Conservation (phyloP, 139 green algal genomes). For the Closterium sp. region DNA sequence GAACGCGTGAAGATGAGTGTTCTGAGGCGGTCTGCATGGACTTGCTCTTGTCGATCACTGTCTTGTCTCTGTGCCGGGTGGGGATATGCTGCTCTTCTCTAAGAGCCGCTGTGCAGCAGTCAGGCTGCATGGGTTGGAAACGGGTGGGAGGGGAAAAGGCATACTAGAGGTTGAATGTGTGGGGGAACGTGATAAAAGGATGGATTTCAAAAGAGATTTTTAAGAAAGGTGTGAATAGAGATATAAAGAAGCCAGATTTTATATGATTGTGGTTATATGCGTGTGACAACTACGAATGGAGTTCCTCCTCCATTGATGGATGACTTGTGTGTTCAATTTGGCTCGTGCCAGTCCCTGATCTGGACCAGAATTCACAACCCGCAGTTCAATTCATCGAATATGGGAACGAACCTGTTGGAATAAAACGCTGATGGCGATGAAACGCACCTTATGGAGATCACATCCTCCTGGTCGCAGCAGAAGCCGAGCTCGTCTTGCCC, state of each 20-base stretch:
- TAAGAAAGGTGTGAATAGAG: too few relatives aligned
- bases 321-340: too few relatives aligned
- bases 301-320: too few relatives aligned
- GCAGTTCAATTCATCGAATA: not conserved
- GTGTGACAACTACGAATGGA: too few relatives aligned
- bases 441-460: constrained; percentile 68
- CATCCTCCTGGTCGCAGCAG: constrained; percentile 72
- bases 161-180: too few relatives aligned
- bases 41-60: constrained; percentile 72
- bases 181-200: too few relatives aligned
- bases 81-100: constrained; percentile 56
- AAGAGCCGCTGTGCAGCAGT: constrained; percentile 69
- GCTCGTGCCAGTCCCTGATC: not conserved
- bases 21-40: constrained; percentile 75
- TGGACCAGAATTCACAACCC: not conserved
- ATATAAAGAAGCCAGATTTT: too few relatives aligned
- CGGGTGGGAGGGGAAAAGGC: too few relatives aligned
- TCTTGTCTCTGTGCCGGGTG: constrained; percentile 66
- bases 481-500: constrained; percentile 75
- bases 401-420: too few relatives aligned
- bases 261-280: too few relatives aligned
- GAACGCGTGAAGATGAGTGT: not conserved
- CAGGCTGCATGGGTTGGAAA: too few relatives aligned
- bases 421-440: not conserved
- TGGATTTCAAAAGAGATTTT: too few relatives aligned